Percentiles rank a stretch among this genome's conserved stretches.
phyloP scores from a whole-genome alignment of 129 eudicot genomes.

The Lactuca sativa region DNA sequence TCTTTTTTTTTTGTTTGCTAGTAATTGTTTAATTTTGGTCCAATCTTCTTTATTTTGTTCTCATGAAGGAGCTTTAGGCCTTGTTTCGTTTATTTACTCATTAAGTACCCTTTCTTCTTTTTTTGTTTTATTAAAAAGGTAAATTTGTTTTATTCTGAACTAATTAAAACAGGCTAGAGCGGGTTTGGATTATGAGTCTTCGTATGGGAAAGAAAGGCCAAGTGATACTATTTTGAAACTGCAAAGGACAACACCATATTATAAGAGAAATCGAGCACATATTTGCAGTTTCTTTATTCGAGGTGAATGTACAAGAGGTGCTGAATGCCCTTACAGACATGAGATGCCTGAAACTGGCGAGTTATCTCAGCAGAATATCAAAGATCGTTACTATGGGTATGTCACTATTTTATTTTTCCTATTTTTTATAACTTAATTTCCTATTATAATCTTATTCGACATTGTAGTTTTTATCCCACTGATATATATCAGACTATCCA shows the following conservation, averaged over 20 bases:
- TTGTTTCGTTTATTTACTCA: too few relatives aligned
- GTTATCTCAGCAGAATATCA: slow-evolving; percentile 88
- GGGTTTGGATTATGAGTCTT: slow-evolving; percentile 92
- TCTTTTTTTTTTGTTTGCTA: too few relatives aligned
- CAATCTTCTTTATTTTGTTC: too few relatives aligned
- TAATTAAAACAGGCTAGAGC: slow-evolving; percentile 73
- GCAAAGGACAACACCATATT: slow-evolving; percentile 91
- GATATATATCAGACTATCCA: too few relatives aligned
- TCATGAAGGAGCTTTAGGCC: too few relatives aligned
- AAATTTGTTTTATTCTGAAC: not conserved
- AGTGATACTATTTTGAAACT: slow-evolving; percentile 92
- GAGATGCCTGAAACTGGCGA: slow-evolving; percentile 99
- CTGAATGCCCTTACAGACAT: slow-evolving; percentile 97
- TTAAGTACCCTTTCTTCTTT: too few relatives aligned
- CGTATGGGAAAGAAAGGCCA: slow-evolving; percentile 79
- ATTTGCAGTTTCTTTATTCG: slow-evolving; percentile 90
- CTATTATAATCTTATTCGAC: too few relatives aligned
- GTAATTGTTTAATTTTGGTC: too few relatives aligned
- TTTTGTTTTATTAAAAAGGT: too few relatives aligned
- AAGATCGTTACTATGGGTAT: slow-evolving; percentile 98
- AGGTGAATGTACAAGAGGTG: slow-evolving; percentile 98
- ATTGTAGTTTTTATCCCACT: too few relatives aligned
- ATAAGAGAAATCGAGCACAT: slow-evolving; percentile 93
- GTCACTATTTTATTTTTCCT: slow-evolving; percentile 8
- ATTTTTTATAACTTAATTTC: too few relatives aligned